These are phyloP conservation scores for Pythium sp. DNA, from an alignment of 352 stramenopile species.

Conservation along the genomic window DNA sequence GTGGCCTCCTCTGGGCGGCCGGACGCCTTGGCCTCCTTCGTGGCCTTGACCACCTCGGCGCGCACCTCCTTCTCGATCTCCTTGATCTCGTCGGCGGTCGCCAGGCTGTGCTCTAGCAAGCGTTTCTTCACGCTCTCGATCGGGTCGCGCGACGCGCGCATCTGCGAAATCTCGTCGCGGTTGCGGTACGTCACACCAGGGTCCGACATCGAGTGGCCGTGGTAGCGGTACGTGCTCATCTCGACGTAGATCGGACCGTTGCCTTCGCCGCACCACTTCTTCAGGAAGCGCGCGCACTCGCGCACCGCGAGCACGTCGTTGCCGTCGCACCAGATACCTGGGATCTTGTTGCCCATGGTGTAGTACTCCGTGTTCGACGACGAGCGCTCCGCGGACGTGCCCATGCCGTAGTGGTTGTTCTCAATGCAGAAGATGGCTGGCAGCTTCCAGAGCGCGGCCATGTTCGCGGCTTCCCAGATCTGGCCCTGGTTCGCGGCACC, in stretches of 20 bases:
- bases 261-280: conserved; percentile 94
- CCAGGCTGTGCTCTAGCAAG: conserved; percentile 93
- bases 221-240: conserved; percentile 99
- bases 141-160: conserved; percentile 97
- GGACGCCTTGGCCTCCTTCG: conserved; percentile 90
- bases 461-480: conserved; percentile 97
- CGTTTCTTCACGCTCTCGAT: conserved; percentile 99
- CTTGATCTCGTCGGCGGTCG: conserved; percentile 98
- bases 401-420: conserved; percentile 99
- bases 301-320: conserved; percentile 98
- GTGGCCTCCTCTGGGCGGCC: conserved; percentile 42
- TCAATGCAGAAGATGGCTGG: conserved; percentile 99
- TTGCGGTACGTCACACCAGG: conserved; percentile 99
- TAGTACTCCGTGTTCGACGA: conserved; percentile 99
- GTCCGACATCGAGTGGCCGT: conserved; percentile 99
- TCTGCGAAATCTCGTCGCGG: conserved; percentile 99
- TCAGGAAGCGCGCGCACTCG: conserved; percentile 96
- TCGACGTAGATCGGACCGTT: conserved; percentile 99
- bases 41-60: conserved; percentile 95
- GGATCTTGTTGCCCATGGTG: conserved; percentile 99
- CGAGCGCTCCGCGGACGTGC: conserved; percentile 96
- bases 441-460: conserved; percentile 98
- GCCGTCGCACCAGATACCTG: conserved; percentile 98
- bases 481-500: conserved; percentile 99
- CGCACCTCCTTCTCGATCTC: conserved; percentile 98